Evolutionary conservation across 768 basidiomycete genomes (phyloP).

Genomic region (Boletus insuetus): DNA sequence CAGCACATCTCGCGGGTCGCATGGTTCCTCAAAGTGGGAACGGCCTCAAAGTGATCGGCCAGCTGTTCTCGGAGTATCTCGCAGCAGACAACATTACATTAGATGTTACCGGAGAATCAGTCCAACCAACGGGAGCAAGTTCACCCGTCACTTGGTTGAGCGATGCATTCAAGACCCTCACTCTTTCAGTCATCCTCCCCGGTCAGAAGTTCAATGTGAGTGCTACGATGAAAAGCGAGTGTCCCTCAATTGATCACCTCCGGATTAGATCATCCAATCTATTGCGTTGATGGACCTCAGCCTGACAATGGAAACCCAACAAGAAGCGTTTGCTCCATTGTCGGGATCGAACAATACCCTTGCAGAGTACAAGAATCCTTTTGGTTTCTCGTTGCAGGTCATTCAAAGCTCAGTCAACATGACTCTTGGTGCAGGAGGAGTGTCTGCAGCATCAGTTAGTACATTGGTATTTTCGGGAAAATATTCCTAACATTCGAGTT

Average conservation of each 20-base stretch:
- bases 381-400: conserved; percentile 72
- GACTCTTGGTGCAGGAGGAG: conserved; percentile 45
- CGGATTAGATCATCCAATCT: conserved; percentile 54
- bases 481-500: neutral
- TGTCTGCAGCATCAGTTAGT: conserved; percentile 52
- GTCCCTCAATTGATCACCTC: neutral
- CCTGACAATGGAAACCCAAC: conserved; percentile 47
- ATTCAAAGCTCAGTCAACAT: conserved; percentile 54
- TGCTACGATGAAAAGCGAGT: neutral
- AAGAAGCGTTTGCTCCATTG: conserved; percentile 58
- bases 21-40: conserved; percentile 61
- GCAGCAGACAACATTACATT: conserved; percentile 63
- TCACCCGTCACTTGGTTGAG: conserved; percentile 60
- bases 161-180: conserved; percentile 66
- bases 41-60: conserved; percentile 51
- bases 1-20: conserved; percentile 57
- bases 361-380: conserved; percentile 68
- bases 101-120: conserved; percentile 54
- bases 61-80: conserved; percentile 65
- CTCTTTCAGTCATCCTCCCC: conserved; percentile 58
- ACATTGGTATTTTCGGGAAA: neutral
- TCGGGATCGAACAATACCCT: conserved; percentile 54
- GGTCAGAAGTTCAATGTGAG: conserved; percentile 55
- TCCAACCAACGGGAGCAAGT: conserved; percentile 53
- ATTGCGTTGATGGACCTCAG: conserved; percentile 58